phyloP scores from a whole-genome alignment of 108 stramenopile species.

The Pseudonitzschia delicatissima region DNA sequence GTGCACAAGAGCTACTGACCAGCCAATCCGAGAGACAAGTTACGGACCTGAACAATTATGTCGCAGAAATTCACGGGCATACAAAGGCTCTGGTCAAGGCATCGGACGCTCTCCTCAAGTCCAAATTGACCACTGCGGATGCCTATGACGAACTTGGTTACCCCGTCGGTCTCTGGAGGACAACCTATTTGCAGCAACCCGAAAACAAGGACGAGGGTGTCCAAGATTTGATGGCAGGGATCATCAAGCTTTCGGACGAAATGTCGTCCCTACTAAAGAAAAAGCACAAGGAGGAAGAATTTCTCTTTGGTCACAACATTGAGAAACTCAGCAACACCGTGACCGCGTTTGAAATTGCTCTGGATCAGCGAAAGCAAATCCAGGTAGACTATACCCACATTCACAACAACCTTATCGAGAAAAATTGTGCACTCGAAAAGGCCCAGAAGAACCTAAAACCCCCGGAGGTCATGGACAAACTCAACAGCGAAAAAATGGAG shows the following conservation, averaged over 20 bases:
- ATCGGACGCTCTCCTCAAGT: constrained; percentile 63
- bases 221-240: constrained; percentile 21
- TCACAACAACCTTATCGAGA: constrained; percentile 52
- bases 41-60: constrained; percentile 62
- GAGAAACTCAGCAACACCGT: constrained; percentile 68
- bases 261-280: constrained; percentile 55
- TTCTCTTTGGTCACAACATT: constrained; percentile 69
- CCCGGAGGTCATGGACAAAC: constrained; percentile 34
- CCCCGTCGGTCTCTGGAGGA: constrained; percentile 60
- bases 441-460: constrained; percentile 32
- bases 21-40: constrained; percentile 64
- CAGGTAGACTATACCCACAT: constrained; percentile 63
- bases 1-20: constrained; percentile 51
- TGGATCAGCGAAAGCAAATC: constrained; percentile 69
- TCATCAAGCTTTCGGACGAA: constrained; percentile 50
- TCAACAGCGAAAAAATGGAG: constrained; percentile 29
- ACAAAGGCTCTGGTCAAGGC: constrained; percentile 69
- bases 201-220: not conserved
- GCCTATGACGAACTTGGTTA: constrained; percentile 80
- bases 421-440: constrained; percentile 43
- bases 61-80: constrained; percentile 63
- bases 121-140: constrained; percentile 54
- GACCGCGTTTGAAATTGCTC: constrained; percentile 71
- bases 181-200: not conserved
- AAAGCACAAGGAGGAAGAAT: constrained; percentile 73